phyloP scores from a whole-genome alignment of 352 stramenopile genomes.

The Phytophthora brassicae region DNA sequence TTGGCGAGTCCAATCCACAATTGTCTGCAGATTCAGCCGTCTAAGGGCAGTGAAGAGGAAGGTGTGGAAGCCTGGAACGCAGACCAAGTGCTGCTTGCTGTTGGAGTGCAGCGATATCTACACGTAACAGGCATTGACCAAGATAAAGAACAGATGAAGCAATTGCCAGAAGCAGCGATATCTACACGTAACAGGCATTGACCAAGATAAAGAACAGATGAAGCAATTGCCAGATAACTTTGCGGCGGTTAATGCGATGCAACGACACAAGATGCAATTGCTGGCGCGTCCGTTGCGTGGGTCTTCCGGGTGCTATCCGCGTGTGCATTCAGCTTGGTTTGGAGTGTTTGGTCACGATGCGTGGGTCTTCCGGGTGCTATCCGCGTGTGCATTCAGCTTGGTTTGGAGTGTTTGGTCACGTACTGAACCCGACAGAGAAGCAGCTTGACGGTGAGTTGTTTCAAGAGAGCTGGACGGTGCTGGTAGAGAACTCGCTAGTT shows the following conservation, averaged over 20 bases:
- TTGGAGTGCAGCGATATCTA: conserved; percentile 75
- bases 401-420: conserved; percentile 74
- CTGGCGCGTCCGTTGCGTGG: conserved; percentile 66
- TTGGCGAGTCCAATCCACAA: conserved; percentile 28
- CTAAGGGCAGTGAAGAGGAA: conserved; percentile 35
- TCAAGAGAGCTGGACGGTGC: conserved; percentile 75
- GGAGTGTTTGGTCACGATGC: conserved; percentile 75
- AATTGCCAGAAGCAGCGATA: conserved; percentile 72
- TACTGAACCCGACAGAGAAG: conserved; percentile 48
- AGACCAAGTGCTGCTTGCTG: conserved; percentile 79
- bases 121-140: conserved; percentile 40
- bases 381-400: conserved; percentile 80
- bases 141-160: conserved; percentile 31
- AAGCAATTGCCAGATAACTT: conserved; percentile 44
- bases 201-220: conserved; percentile 31
- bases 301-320: conserved; percentile 73
- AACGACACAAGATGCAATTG: conserved; percentile 60
- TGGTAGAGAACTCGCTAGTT: conserved; percentile 82
- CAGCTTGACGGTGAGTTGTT: conserved; percentile 69
- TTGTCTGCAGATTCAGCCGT: conserved; percentile 35
- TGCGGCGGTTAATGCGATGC: conserved; percentile 44
- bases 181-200: conserved; percentile 45
- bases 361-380: too few species aligned
- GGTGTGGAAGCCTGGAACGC: conserved; percentile 57
- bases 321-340: conserved; percentile 78